Evolutionary conservation across 352 stramenopile species (phyloP).

Genomic region (Phytophthora crassamura): DNA sequence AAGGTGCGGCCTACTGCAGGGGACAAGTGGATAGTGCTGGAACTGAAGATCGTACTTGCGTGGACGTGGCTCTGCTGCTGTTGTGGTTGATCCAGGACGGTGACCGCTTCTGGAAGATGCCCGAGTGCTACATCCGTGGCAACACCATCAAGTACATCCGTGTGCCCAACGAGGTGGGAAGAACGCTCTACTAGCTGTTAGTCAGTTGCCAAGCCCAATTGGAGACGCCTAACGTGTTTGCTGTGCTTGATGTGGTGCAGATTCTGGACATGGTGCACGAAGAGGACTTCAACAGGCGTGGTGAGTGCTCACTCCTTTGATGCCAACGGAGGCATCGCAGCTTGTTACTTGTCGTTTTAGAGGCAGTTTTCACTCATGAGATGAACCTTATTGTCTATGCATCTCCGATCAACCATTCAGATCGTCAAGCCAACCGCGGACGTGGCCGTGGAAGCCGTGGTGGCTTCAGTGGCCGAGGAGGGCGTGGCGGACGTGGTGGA

Average conservation of each 20-base stretch:
- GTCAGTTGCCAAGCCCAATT: too few species aligned
- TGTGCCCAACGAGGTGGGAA: conserved; percentile 93
- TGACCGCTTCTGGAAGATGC: conserved; percentile 98
- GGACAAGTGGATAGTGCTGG: too few species aligned
- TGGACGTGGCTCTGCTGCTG: not conserved
- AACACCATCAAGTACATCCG: conserved; percentile 99
- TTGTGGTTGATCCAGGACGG: conserved; percentile 81
- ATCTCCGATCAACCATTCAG: conserved; percentile 35
- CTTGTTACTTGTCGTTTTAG: conserved; percentile 16
- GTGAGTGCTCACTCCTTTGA: conserved; percentile 37
- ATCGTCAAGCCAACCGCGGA: conserved; percentile 75
- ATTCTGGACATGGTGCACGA: conserved; percentile 96
- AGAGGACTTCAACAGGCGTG: conserved; percentile 90
- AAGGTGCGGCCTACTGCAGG: conserved; percentile 55
- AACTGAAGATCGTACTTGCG: too few species aligned
- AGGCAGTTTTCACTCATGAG: conserved; percentile 10
- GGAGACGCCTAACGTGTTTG: not conserved
- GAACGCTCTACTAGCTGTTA: not conserved
- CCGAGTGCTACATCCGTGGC: conserved; percentile 98
- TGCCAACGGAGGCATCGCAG: not conserved
- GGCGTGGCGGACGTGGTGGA: conserved; percentile 51
- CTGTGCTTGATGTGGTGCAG: conserved; percentile 29
- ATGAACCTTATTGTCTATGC: conserved; percentile 20
- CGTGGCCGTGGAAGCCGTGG: conserved; percentile 74
- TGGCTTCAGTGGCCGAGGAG: conserved; percentile 53